A percentile compares a stretch with the other conserved stretches of the same genome.
These are phyloP conservation scores for Stipa capillata DNA, from an alignment of 176 grass and related monocot species.

Conservation along the genomic window DNA sequence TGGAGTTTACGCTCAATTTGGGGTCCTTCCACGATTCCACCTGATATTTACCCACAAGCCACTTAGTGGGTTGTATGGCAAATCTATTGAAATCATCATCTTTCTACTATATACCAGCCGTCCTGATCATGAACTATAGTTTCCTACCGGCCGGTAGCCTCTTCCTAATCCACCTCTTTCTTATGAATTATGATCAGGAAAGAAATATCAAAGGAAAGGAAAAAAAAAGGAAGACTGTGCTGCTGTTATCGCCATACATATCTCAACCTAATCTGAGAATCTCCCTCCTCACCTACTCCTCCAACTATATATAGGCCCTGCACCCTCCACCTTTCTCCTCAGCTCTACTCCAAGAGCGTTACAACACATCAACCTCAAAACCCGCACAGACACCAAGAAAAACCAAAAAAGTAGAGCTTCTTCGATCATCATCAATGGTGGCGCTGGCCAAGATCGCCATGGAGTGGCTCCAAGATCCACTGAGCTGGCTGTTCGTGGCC, in stretches of 20 bases:
- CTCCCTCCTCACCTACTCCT: slow-evolving; percentile 13
- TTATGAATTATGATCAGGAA: background rate
- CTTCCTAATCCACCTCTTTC: background rate
- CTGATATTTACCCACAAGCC: no score
- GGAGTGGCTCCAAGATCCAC: slow-evolving; percentile 60
- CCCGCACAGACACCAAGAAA: background rate
- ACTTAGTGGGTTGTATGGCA: background rate
- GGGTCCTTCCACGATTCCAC: no score
- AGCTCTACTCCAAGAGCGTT: slow-evolving; percentile 34
- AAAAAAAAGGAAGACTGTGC: background rate
- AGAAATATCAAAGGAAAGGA: background rate
- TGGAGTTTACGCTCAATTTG: no score
- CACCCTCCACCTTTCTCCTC: background rate
- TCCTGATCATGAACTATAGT: no score
- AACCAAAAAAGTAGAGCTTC: background rate
- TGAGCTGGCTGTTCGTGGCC: slow-evolving; percentile 28
- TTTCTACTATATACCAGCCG: background rate
- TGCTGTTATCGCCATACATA: background rate
- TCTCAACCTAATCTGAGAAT: background rate
- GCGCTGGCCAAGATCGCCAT: slow-evolving; percentile 13
- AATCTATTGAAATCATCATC: background rate
- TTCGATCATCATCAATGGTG: background rate
- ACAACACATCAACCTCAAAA: slow-evolving; percentile 3
- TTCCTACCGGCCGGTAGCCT: no score
- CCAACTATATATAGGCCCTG: slow-evolving; percentile 27